A percentile compares a stretch with the other conserved stretches of the same genome.
Conservation (phyloP, 805 yeast genomes). For the Starmerella vaccinii region DNA sequence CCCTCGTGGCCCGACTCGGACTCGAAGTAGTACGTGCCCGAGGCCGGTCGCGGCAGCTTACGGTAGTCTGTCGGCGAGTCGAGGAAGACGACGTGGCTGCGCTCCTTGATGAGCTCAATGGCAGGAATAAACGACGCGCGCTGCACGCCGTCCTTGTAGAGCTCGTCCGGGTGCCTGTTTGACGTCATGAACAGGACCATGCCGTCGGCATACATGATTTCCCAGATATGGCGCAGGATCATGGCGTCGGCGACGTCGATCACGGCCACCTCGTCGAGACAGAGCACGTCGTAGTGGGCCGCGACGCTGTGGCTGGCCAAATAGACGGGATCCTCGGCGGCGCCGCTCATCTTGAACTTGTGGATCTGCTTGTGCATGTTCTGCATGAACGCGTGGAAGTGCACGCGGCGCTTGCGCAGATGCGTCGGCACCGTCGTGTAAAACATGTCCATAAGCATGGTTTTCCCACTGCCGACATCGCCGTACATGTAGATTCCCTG, state of each 20-base stretch:
- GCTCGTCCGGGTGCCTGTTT: conserved; percentile 87
- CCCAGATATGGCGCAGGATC: conserved; percentile 73
- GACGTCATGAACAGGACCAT: conserved; percentile 86
- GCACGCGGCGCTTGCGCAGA: conserved; percentile 69
- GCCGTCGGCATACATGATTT: conserved; percentile 55
- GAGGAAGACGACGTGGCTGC: conserved; percentile 65
- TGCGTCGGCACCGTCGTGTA: conserved; percentile 72
- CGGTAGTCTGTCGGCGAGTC: conserved; percentile 93
- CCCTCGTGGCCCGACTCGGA: conserved; percentile 43
- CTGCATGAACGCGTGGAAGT: conserved; percentile 97
- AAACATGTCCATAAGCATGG: conserved; percentile 95
- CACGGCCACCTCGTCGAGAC: conserved; percentile 96
- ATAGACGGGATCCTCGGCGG: conserved; percentile 71
- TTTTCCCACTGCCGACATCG: conserved; percentile 97
- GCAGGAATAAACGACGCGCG: conserved; percentile 87
- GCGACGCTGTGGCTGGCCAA: conserved; percentile 73
- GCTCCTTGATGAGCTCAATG: conserved; percentile 62
- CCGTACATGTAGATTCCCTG: conserved; percentile 88
- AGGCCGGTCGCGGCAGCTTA: conserved; percentile 71
- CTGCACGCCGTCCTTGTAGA: conserved; percentile 90
- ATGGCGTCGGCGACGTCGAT: conserved; percentile 98
- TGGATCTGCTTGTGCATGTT: conserved; percentile 79
- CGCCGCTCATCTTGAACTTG: conserved; percentile 48
- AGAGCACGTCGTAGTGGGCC: conserved; percentile 60
- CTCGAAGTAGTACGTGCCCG: conserved; percentile 36